These are phyloP conservation scores for Protostelium mycophagum DNA, from an alignment of 78 protist species.

Conservation along the genomic window DNA sequence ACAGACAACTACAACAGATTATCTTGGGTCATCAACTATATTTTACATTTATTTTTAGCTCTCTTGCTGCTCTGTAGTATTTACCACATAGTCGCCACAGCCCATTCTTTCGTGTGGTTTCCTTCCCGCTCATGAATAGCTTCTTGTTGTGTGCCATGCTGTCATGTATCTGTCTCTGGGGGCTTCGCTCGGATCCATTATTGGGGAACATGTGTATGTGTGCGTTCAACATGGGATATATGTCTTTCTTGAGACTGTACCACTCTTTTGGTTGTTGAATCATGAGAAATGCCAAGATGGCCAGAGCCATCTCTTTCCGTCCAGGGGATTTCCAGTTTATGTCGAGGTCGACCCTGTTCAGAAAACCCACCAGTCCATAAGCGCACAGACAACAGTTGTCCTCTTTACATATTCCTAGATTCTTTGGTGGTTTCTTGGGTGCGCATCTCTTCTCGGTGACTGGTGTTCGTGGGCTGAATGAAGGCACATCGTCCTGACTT, in stretches of 20 bases:
- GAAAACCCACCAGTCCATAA: neutral
- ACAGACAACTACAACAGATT: too few species aligned
- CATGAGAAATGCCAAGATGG: neutral
- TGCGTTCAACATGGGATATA: neutral
- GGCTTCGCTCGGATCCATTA: neutral
- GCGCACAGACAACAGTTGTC: neutral
- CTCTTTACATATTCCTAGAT: too few species aligned
- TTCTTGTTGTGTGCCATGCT: slow-evolving; percentile 1
- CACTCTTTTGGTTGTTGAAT: neutral
- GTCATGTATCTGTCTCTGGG: neutral
- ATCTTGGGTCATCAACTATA: too few species aligned
- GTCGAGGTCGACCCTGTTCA: neutral
- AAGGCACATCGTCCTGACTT: too few species aligned
- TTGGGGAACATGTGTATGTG: neutral
- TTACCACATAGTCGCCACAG: neutral
- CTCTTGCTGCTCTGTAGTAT: too few species aligned
- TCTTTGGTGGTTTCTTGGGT: too few species aligned
- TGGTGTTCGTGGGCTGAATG: too few species aligned
- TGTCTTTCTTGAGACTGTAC: neutral
- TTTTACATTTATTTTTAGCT: too few species aligned
- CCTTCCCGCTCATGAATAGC: neutral
- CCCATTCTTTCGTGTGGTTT: neutral
- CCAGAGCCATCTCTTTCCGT: neutral
- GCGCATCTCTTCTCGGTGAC: too few species aligned
- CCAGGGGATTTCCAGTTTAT: neutral